Conservation (phyloP, 768 basidiomycete genomes). For the Dendrothele bispora region DNA sequence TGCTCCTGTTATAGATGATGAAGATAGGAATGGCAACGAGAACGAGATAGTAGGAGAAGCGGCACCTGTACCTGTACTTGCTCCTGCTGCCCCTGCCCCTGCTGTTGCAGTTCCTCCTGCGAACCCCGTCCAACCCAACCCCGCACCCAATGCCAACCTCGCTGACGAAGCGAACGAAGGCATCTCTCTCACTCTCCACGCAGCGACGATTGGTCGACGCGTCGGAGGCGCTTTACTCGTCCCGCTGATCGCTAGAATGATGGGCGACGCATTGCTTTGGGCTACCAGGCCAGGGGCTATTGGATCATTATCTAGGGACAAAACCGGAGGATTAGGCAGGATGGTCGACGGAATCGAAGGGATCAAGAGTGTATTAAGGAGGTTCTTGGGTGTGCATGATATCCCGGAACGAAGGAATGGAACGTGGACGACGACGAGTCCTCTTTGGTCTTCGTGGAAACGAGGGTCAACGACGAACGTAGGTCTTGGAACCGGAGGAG, state of each 20-base stretch:
- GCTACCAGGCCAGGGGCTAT: constrained; percentile 41
- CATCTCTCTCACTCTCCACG: constrained; percentile 48
- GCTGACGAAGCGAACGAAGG: constrained; percentile 54
- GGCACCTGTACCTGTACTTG: background rate
- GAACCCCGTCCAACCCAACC: too few species aligned
- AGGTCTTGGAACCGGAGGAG: constrained; percentile 2
- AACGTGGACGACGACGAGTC: too few species aligned
- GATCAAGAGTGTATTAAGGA: too few species aligned
- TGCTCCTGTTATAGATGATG: background rate
- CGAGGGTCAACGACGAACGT: constrained; percentile 16
- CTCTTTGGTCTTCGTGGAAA: too few species aligned
- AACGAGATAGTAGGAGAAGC: constrained; percentile 9
- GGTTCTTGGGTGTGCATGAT: too few species aligned
- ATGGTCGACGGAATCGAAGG: too few species aligned
- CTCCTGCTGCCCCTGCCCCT: constrained; percentile 1
- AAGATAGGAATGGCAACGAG: constrained; percentile 19
- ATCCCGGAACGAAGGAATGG: too few species aligned
- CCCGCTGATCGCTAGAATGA: constrained; percentile 62
- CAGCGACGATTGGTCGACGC: constrained; percentile 61
- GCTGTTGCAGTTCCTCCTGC: too few species aligned
- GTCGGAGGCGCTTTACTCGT: constrained; percentile 70
- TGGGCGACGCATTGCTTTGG: constrained; percentile 60
- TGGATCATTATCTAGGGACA: constrained; percentile 5
- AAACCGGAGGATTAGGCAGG: too few species aligned
- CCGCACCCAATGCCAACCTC: constrained; percentile 17